Evolutionary conservation across 108 stramenopile species (phyloP), one percentile per base, ranked within the genome.

Genomic region (Nannochloropsis gaditana): DNA sequence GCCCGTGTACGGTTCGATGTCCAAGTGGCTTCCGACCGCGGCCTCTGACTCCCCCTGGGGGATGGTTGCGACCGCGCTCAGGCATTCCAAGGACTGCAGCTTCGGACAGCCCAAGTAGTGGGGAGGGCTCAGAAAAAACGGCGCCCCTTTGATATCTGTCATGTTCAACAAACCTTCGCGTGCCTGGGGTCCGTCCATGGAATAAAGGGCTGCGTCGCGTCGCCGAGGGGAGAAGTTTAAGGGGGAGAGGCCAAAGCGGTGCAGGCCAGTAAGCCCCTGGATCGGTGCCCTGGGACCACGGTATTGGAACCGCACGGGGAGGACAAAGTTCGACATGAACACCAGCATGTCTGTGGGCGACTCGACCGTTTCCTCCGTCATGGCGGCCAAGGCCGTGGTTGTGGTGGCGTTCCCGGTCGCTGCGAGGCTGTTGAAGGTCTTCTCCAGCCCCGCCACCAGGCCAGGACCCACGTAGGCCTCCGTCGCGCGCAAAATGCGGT

Each of bases 81-180:
- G n/a, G n/a, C 59, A 73, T n/a, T 73, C 59, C 59, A 73, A 73
- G 2, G 59, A 73, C n/a, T 73, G 15, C 19, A 73, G 59, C 6
- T 73, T 15, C 59, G 59, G 59, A 73, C n/a, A 73, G 59, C 59
- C 59, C 59, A 73, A 2, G 59, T 73, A 73, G 59, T 73, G 59
- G 19, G 59, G 59, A n/a, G 59, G 4, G 59, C 59, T 73, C 8
- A 73, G 59, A 0, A 5, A 73, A 73, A 73, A n/a, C n/a, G 59
- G 59, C 59, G 59, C 3, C 15, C 59, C n/a, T 73, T 73, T 15
- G 59, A 73, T 15, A n/a, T 73, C 59, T 2, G 59, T 73, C 19
- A 73, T 15, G 59, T 73, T 73, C 19, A 73, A 73, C 19, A 73
- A n/a, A n/a, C 59, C 59, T 15, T 73, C 59, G 19, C 59, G 4